Evolutionary conservation across 116 monocot genomes (phyloP), one percentile per base, ranked within the genome.

Genomic region (Papilionanthe hybrid): DNA sequence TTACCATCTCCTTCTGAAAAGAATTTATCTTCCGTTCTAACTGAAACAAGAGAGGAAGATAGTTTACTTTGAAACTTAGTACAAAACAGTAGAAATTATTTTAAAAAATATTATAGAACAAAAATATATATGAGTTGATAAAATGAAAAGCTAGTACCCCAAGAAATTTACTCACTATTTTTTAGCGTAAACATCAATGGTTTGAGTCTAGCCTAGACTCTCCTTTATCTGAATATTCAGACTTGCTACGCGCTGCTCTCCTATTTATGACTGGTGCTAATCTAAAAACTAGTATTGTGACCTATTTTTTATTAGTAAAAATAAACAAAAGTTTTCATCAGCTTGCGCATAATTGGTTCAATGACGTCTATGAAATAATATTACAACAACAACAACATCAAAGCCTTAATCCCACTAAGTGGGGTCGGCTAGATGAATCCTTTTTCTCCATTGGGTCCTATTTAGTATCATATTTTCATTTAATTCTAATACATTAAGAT

Each of bases 11-110:
- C 72, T 22, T 44, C n/a, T n/a, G 42, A 20, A 73, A 44, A 44
- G 72, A 73, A 73, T 43, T 7, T 42, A 73, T 1, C 72, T 73
- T 42, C 42, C 42, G 72, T 73, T 73, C 72, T 43, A 73, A 44
- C 72, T 73, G 72, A 73, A 73, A 20, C 20, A 73, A 53, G 3
- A 15, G 7, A 32, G 44, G 44, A 42, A 73, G 17, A 8, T 2
- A 5, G 3, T 45, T 19, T 9, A 72, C 12, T 13, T 48, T 53
- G 18, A 53, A 53, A 18, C 53, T 67, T 17, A 10, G 25, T 32
- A 15, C 28, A 71, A 69, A 5, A 17, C 69, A 22, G 60, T 22
- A 7, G 5, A 68, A 11, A 49, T 9, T 43, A 43, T 3, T 65
- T 65, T 23, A 2, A 3, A 65, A 65, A 4, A 8, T 1, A 2